Conservation (phyloP, 2,329 filamentous ascomycete species). For the Orbilia javanica region DNA sequence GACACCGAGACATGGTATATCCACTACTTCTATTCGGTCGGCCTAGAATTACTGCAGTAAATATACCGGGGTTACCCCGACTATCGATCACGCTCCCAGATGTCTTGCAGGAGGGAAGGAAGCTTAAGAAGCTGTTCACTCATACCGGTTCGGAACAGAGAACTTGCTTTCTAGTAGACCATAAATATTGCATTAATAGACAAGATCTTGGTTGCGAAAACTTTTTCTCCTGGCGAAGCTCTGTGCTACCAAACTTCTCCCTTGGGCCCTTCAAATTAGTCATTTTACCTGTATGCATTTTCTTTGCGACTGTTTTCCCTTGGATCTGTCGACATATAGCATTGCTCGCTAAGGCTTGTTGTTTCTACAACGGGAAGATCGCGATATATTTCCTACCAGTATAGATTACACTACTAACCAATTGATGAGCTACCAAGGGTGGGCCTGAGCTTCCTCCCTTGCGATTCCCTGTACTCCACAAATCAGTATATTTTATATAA, state of each 20-base stretch:
- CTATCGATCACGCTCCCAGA: slow-evolving; percentile 13
- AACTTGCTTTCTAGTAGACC: neutral
- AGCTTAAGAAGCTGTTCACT: neutral
- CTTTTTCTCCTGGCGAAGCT: neutral
- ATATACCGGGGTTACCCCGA: slow-evolving; percentile 4
- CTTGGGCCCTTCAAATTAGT: neutral
- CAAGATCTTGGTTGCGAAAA: neutral
- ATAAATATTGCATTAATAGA: slow-evolving; percentile 24
- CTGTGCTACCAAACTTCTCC: slow-evolving; percentile 31
- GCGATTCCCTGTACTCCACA: neutral
- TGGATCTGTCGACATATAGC: slow-evolving; percentile 15
- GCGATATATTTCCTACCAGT: neutral
- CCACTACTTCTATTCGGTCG: neutral
- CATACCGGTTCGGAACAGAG: neutral
- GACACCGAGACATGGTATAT: neutral
- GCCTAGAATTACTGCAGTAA: slow-evolving; percentile 1
- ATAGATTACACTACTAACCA: neutral
- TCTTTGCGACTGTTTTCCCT: neutral
- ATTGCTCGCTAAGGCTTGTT: slow-evolving; percentile 35
- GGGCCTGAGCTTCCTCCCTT: neutral
- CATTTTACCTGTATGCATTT: neutral
- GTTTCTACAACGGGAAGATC: slow-evolving; percentile 38
- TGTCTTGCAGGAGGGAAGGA: slow-evolving; percentile 31
- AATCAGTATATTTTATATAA: slow-evolving; percentile 19
- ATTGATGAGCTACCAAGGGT: neutral